A percentile compares a stretch with the other conserved stretches of the same genome.
Conservation (phyloP, 2,329 filamentous ascomycete species). For the Phyllosticta citriasiana region DNA sequence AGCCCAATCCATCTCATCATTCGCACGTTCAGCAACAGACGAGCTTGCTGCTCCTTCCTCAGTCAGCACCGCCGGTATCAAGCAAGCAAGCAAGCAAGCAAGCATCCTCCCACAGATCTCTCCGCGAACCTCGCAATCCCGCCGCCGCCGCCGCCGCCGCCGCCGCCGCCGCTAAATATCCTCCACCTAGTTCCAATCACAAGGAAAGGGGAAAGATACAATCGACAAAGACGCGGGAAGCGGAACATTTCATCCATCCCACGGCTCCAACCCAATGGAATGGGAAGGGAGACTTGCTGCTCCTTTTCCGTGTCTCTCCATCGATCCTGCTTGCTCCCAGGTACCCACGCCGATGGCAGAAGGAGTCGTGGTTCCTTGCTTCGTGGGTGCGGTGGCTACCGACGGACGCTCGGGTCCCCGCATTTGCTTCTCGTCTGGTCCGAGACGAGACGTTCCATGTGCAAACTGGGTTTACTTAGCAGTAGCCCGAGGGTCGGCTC, state of each 20-base stretch:
- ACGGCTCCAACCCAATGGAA: background rate
- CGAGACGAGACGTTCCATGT: background rate
- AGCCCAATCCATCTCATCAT: background rate
- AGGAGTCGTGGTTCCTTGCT: background rate
- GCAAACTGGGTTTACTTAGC: background rate
- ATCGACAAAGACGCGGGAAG: too few relatives aligned
- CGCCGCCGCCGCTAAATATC: too few relatives aligned
- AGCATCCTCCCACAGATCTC: background rate
- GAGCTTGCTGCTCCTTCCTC: background rate
- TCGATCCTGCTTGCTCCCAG: background rate
- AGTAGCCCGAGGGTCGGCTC: background rate
- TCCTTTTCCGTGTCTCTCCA: background rate
- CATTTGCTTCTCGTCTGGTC: background rate
- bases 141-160: too few relatives aligned
- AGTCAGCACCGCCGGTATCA: too few relatives aligned
- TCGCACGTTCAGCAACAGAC: too few relatives aligned
- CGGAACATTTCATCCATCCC: background rate
- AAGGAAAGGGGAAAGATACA: too few relatives aligned
- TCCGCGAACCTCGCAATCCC: background rate
- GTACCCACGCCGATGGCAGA: background rate
- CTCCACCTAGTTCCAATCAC: background rate
- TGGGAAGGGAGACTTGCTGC: background rate
- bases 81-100: too few relatives aligned
- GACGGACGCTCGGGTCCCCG: background rate
- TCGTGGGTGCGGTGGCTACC: background rate